Evolutionary conservation across 495 filamentous ascomycete genomes (phyloP), one percentile per base, ranked within the genome.

Genomic region (Lindgomyces ingoldianus): DNA sequence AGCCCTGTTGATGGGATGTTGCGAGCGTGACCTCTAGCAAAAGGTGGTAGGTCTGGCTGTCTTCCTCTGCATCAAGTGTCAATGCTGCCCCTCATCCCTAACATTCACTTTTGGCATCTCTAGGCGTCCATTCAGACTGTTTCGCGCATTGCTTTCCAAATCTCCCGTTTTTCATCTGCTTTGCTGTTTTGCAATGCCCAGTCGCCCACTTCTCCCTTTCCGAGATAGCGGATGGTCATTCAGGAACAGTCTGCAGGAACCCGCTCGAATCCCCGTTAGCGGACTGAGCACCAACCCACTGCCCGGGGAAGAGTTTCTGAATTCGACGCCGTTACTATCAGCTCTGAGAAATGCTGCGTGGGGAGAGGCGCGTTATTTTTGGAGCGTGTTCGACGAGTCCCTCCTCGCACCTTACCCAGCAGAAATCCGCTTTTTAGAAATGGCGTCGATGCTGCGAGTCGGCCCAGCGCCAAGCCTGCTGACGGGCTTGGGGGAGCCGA

Each of bases 201-300:
- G 14, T 45, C 14, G 16, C 36, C 18, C 56, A 19, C 18, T 10
- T 27, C 50, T 14, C n/a, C 24, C 27, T n/a, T 29, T n/a, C 25
- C 41, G 26, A 48, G n/a, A 22, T 62, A 53, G 59, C 22, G 48
- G 48, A 18, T 41, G 48, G 50, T 41, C 47, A 4, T 52, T 30
- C 14, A 41, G 52, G 30, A n/a, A 21, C 60, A 63, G 49, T n/a
- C 53, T 56, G 60, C 60, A 64, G 60, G 60, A 64, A 64, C 60
- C 60, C 60, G 60, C 49, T 24, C 48, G 39, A 46, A 30, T 49
- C 49, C 49, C 29, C 29, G 10, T 11, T 8, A 24, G 14, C 29
- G 22, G 49, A 27, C 12, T 18, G 22, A 16, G 22, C 18, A 21
- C 46, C 46, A 49, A 19, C 42, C 42, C 27, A 4, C 22, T 19